Evolutionary conservation across 352 stramenopile species (phyloP).

Genomic region (Phytophthora litchii): DNA sequence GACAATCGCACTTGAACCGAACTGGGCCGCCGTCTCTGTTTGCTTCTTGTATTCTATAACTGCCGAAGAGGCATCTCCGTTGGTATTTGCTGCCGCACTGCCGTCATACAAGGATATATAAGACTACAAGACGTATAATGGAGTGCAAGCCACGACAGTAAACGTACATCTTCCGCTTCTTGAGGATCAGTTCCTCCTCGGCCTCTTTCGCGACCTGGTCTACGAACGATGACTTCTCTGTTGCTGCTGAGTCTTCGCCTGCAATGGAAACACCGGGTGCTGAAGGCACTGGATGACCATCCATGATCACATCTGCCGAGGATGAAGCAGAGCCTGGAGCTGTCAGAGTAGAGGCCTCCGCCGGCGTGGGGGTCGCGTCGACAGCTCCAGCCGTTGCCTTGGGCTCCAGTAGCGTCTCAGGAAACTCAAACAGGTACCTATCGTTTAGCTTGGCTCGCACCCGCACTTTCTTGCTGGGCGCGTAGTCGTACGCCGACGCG

Average conservation of each 20-base stretch:
- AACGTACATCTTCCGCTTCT: conserved; percentile 59
- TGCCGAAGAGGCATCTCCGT: conserved; percentile 34
- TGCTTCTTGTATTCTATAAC: conserved; percentile 76
- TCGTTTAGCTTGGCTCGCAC: conserved; percentile 70
- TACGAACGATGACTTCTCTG: conserved; percentile 47
- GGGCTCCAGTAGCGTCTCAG: conserved; percentile 56
- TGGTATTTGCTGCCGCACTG: conserved; percentile 31
- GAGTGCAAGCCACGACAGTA: neutral
- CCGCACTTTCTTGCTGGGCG: conserved; percentile 69
- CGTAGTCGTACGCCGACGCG: no score
- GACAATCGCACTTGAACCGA: conserved; percentile 69
- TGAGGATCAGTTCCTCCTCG: conserved; percentile 45
- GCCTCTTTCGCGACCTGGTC: conserved; percentile 64
- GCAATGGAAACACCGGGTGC: conserved; percentile 24
- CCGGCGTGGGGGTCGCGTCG: conserved; percentile 9
- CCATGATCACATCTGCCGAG: conserved; percentile 13
- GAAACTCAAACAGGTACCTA: conserved; percentile 57
- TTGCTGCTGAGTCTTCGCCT: conserved; percentile 7
- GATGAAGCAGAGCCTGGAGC: conserved; percentile 5
- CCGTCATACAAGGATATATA: conserved; percentile 1
- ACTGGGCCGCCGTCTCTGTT: conserved; percentile 51
- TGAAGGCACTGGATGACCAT: conserved; percentile 24
- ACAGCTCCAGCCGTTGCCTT: conserved; percentile 17
- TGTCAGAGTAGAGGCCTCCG: conserved; percentile 3
- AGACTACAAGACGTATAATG: conserved; percentile 8